Conservation (phyloP, 805 yeast species). For the Komagataella populi region DNA sequence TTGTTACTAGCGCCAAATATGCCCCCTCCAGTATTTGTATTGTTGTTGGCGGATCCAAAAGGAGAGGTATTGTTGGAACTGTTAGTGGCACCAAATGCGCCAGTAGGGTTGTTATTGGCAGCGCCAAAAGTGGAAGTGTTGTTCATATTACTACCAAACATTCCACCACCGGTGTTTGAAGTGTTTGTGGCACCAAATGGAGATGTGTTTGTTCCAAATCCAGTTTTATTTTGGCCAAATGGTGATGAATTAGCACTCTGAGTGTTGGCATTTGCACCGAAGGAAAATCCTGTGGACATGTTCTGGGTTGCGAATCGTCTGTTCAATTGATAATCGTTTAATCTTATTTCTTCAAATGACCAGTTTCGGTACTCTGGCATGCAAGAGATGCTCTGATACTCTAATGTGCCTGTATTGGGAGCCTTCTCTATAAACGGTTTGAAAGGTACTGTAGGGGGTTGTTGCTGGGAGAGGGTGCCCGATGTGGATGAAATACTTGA, state of each 20-base stretch:
- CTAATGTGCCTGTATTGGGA: slow-evolving; percentile 35
- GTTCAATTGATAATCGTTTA: slow-evolving; percentile 72
- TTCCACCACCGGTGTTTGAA: slow-evolving; percentile 11
- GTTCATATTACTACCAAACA: slow-evolving; percentile 13
- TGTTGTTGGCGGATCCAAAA: slow-evolving; percentile 12
- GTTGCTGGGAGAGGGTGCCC: background rate
- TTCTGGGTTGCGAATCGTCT: slow-evolving; percentile 41
- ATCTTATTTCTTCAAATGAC: slow-evolving; percentile 80
- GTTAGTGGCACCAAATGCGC: slow-evolving; percentile 9
- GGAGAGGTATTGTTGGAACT: slow-evolving; percentile 4
- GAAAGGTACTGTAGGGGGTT: slow-evolving; percentile 52
- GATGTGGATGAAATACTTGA: background rate
- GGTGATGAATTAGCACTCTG: slow-evolving; percentile 11
- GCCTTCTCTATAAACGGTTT: slow-evolving; percentile 65
- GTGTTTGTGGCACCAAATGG: slow-evolving; percentile 11
- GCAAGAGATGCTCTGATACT: slow-evolving; percentile 62
- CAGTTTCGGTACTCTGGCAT: slow-evolving; percentile 85
- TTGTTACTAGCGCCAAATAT: slow-evolving; percentile 24
- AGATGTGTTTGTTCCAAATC: slow-evolving; percentile 5
- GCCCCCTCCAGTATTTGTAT: slow-evolving; percentile 14
- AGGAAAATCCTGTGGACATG: slow-evolving; percentile 4
- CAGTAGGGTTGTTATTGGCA: background rate
- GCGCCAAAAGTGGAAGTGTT: slow-evolving; percentile 6
- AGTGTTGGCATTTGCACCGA: slow-evolving; percentile 27
- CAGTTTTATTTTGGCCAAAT: slow-evolving; percentile 9